Evolutionary conservation across 345 rosid species (phyloP).

Genomic region (Lepidium africanum): DNA sequence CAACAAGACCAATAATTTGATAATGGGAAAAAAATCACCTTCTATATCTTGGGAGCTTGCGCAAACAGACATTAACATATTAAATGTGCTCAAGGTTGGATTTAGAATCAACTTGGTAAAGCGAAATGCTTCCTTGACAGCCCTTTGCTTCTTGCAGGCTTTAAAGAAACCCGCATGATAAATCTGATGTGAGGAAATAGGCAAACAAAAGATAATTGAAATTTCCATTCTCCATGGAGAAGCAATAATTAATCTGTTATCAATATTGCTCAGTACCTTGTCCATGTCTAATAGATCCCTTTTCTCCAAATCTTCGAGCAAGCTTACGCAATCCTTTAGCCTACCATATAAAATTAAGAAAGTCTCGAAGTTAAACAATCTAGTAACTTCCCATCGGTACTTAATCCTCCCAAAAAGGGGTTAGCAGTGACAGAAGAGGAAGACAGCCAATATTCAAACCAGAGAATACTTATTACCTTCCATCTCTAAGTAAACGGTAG

Average conservation of each 20-base stretch:
- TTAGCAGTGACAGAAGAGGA: not conserved
- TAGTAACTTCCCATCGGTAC: not conserved
- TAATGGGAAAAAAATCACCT: conserved; percentile 33
- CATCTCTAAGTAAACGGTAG: conserved; percentile 49
- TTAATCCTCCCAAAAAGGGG: not conserved
- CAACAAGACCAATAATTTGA: not conserved
- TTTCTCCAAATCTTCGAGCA: conserved; percentile 74
- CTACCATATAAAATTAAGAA: conserved; percentile 28
- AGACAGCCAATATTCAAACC: conserved; percentile 1
- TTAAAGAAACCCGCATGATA: conserved; percentile 79
- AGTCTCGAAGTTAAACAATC: not conserved
- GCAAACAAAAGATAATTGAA: conserved; percentile 2
- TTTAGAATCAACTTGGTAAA: conserved; percentile 73
- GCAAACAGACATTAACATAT: conserved; percentile 92
- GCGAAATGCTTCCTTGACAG: conserved; percentile 76
- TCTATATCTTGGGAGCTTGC: conserved; percentile 68
- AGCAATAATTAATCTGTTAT: not conserved
- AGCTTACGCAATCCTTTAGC: conserved; percentile 57
- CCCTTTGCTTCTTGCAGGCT: conserved; percentile 58
- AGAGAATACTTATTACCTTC: conserved; percentile 48
- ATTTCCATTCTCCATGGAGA: not conserved
- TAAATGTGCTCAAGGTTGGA: conserved; percentile 89
- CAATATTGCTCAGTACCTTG: conserved; percentile 44
- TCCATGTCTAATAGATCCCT: conserved; percentile 61
- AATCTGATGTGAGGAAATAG: conserved; percentile 38